Conservation (phyloP, 1,284 basidiomycete species). For the Moesziomyces antarcticus region DNA sequence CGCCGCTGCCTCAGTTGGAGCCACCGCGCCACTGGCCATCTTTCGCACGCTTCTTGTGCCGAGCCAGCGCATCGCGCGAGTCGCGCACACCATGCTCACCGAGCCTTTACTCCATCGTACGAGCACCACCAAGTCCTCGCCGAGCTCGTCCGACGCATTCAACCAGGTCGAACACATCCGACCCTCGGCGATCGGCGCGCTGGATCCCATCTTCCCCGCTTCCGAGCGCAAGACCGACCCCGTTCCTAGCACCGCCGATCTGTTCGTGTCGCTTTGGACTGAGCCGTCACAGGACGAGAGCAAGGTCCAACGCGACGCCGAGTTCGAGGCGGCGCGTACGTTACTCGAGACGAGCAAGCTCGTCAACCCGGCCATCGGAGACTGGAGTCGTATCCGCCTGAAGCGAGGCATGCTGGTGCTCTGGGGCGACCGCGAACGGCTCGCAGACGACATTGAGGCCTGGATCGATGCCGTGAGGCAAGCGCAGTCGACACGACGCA, state of each 20-base stretch:
- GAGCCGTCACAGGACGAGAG: not conserved
- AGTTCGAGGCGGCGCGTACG: constrained; percentile 27
- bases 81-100: constrained; percentile 48
- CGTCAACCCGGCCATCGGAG: constrained; percentile 58
- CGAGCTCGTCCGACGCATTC: constrained; percentile 19
- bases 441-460: constrained; percentile 60
- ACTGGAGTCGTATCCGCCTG: constrained; percentile 58
- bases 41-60: constrained; percentile 30
- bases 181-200: constrained; percentile 22
- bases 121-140: constrained; percentile 4
- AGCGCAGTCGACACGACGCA: constrained; percentile 8
- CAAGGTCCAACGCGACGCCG: constrained; percentile 13
- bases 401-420: constrained; percentile 55
- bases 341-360: constrained; percentile 52
- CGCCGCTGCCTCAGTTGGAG: not conserved
- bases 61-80: constrained; percentile 39
- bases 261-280: constrained; percentile 47
- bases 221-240: constrained; percentile 49
- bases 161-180: constrained; percentile 28
- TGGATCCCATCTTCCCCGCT: constrained; percentile 53
- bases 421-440: constrained; percentile 62
- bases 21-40: constrained; percentile 30
- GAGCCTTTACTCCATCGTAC: constrained; percentile 50
- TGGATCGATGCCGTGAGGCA: constrained; percentile 53
- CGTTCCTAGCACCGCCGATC: constrained; percentile 37